These are phyloP conservation scores for Phytopythium cucurbitacearum DNA, from an alignment of 352 stramenopile species.

Conservation along the genomic window DNA sequence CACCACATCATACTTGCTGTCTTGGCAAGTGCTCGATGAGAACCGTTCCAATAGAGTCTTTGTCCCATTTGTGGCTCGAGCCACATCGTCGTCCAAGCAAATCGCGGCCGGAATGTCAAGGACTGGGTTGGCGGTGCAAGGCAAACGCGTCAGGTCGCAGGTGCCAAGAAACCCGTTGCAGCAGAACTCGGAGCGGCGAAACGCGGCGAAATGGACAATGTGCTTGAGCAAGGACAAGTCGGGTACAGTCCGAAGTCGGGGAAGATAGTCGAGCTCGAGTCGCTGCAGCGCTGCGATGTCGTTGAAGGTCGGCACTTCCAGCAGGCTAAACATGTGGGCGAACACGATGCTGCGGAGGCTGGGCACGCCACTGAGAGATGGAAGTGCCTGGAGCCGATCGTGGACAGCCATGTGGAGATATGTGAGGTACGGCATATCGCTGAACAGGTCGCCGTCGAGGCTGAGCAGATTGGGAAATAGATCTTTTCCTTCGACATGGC, in stretches of 20 bases:
- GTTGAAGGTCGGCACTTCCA: conserved; percentile 17
- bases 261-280: conserved; percentile 17
- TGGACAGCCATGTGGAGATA: conserved; percentile 31
- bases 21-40: conserved; percentile 7
- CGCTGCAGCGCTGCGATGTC: conserved; percentile 11
- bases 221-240: conserved; percentile 12
- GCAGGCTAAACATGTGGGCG: conserved; percentile 11
- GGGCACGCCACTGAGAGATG: conserved; percentile 19
- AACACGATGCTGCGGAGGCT: conserved; percentile 30
- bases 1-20: conserved; percentile 4
- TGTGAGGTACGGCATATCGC: conserved; percentile 21
- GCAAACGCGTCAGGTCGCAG: conserved; percentile 13
- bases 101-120: conserved; percentile 9
- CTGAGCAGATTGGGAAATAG: conserved; percentile 10
- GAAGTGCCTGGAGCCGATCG: conserved; percentile 8
- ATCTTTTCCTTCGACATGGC: conserved; percentile 17
- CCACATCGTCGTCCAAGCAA: conserved; percentile 7
- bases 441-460: conserved; percentile 24
- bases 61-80: conserved; percentile 7
- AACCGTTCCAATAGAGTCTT: conserved; percentile 6
- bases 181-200: conserved; percentile 13
- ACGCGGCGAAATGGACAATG: conserved; percentile 16
- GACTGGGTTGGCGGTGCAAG: conserved; percentile 9
- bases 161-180: conserved; percentile 30
- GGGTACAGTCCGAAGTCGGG: conserved; percentile 13